Base-by-base conservation (phyloP, 1,139 yeast genomes). In the Scheffersomyces illinoinensis region DNA sequence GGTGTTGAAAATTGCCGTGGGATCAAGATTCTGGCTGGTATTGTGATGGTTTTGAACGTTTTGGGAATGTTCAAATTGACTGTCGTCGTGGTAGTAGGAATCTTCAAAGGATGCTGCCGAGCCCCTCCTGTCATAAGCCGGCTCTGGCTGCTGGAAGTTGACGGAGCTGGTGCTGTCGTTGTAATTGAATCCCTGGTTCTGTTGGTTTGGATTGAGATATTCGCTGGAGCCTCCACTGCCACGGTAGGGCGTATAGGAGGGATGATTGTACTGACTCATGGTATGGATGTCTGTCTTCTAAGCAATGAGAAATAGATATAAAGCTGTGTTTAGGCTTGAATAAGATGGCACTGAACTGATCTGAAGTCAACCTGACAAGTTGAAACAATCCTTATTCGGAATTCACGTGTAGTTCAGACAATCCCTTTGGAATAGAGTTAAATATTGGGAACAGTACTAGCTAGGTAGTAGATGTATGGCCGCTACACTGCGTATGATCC, bases 141-240 rank as follows among this genome's bases (percentile, higher is more conserved):
- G 76, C n/a, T 71, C 71, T 1, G 81, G 79, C 26, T 74, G 78
- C 59, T 71, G 73, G 61, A 77, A 77, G 61, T 74, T 72, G 52
- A 76, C 67, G 10, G 78, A 73, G 21, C 60, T 55, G 7, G 70
- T 59, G 21, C 71, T 66, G 50, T 58, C 56, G 23, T 70, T 69
- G 58, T 71, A 68, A 51, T 63, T 66, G 57, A 69, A 67, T 26
- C 66, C 62, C 17, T 71, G 72, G 24, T 64, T 59, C 43, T 65
- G 66, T 57, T 64, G 67, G 50, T 19, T 14, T 5, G 67, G 66
- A 53, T 62, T 63, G 58, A 64, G 57, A 57, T 64, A 61, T 55
- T 64, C 67, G 49, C 58, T 51, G 50, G 51, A 48, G n/a, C n/a
- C 24, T 21, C 51, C 51, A 12, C 26, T 20, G 24, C 51, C 51